Evolutionary conservation across 2,329 filamentous ascomycete species (phyloP).

Genomic region (Penicillium psychrosexuale): DNA sequence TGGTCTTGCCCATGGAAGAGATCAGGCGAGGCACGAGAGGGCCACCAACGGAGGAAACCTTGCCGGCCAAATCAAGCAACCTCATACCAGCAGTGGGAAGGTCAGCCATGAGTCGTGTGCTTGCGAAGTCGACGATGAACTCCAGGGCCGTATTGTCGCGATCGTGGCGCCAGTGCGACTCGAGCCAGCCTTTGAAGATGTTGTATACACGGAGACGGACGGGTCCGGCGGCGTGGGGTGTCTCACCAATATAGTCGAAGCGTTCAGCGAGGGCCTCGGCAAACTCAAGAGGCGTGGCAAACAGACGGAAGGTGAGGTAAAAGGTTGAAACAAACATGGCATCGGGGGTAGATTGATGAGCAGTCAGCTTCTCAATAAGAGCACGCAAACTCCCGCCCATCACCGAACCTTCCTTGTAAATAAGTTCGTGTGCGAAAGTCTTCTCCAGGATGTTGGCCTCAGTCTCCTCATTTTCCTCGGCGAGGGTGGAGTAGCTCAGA

Average conservation of each 20-base stretch:
- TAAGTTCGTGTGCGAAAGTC: constrained; percentile 85
- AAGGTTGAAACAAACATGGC: constrained; percentile 90
- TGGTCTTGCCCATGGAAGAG: constrained; percentile 85
- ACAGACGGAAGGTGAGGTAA: constrained; percentile 92
- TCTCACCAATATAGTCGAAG: constrained; percentile 86
- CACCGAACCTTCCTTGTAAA: constrained; percentile 95
- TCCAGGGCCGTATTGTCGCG: constrained; percentile 73
- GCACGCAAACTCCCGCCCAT: constrained; percentile 86
- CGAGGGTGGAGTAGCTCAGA: constrained; percentile 61
- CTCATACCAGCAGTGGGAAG: constrained; percentile 76
- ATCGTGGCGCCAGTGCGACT: constrained; percentile 88
- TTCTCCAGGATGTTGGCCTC: constrained; percentile 85
- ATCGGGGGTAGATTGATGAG: constrained; percentile 88
- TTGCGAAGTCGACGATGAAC: constrained; percentile 76
- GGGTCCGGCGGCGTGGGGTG: constrained; percentile 68
- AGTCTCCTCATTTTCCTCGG: constrained; percentile 73
- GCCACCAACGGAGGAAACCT: constrained; percentile 69
- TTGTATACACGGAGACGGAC: constrained; percentile 93
- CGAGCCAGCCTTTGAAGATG: constrained; percentile 94
- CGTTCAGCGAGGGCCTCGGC: constrained; percentile 81
- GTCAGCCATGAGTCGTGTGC: constrained; percentile 63
- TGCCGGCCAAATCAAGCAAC: constrained; percentile 74
- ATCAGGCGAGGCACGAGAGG: constrained; percentile 77
- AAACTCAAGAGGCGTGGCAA: constrained; percentile 76
- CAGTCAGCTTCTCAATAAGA: constrained; percentile 89